These are phyloP conservation scores for Cicer arietinum DNA, from an alignment of 306 rosid genomes.

Conservation along the genomic window DNA sequence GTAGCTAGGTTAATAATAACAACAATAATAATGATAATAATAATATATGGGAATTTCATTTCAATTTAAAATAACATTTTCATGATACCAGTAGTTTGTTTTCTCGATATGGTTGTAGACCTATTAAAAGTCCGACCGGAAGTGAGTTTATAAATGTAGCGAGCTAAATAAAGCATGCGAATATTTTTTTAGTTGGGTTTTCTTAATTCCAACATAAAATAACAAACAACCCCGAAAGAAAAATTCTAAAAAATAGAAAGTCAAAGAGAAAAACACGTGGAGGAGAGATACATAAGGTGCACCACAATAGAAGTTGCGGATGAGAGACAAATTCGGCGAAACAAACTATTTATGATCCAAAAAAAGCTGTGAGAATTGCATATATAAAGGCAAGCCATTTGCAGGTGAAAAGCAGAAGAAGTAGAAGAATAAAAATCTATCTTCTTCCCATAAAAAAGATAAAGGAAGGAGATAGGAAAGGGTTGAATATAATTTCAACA, in stretches of 20 bases:
- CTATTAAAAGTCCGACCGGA: background rate
- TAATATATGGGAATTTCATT: too few relatives aligned
- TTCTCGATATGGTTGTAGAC: background rate
- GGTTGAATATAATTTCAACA: slow-evolving; percentile 25
- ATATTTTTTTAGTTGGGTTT: background rate
- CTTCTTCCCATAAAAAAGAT: slow-evolving; percentile 50
- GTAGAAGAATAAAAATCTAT: background rate
- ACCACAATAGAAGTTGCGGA: background rate
- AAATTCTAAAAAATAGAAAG: slow-evolving; percentile 12
- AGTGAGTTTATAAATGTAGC: background rate
- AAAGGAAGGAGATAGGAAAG: slow-evolving; percentile 40
- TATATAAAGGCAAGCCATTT: slow-evolving; percentile 49
- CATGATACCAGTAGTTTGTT: too few relatives aligned
- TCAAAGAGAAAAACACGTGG: slow-evolving; percentile 27
- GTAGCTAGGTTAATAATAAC: too few relatives aligned
- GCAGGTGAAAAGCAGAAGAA: slow-evolving; percentile 36
- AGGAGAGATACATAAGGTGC: slow-evolving; percentile 46
- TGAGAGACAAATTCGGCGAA: slow-evolving; percentile 37
- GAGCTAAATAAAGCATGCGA: slow-evolving; percentile 4
- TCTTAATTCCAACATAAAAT: background rate
- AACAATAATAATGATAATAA: too few relatives aligned
- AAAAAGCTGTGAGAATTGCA: background rate
- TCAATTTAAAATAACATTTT: too few relatives aligned
- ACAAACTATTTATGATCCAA: slow-evolving; percentile 8
- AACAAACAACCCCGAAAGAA: background rate